Base-by-base conservation (phyloP, 805 yeast genomes). In the Cyberlindnera euphorbiiphila region DNA sequence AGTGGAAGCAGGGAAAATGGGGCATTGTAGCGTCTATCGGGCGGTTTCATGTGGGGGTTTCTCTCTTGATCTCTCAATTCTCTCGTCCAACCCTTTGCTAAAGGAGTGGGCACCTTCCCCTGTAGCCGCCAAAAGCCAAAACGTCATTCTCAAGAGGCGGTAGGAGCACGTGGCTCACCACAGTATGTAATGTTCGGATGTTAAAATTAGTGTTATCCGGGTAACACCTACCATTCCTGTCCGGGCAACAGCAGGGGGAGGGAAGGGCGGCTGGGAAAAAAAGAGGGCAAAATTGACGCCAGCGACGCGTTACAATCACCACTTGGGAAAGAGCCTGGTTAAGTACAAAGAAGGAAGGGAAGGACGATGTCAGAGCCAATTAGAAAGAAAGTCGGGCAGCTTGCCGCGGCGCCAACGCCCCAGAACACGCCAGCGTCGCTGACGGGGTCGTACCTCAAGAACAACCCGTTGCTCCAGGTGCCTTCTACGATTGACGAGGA, bases 401-500 rank as follows among this genome's bases (percentile, higher is more conserved):
- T 85, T 49, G 83, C 91, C 46, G 78, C 80, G 54, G 98, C 98
- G 6, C 98, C 98, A 30, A 93, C 98, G 1, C 98, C 98, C 5
- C 98, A 93, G 60, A 93, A 93, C 71, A 93, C 98, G 1, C 98
- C 98, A 12, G 85, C 98, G 4, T 79, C 91, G 24, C 85, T 82
- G 25, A 72, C 86, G 28, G 79, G 78, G 44, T 81, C 89, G 16
- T 85, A 79, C 57, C 66, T 87, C 60, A 78, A 74, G 57, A 71
- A 71, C 34, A 72, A 76, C 49, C 77, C 76, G 16, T 31, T 52
- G 34, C 41, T 81, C 38, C 31, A 37, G 13, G 67, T 79, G 34
- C 78, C 86, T 19, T 63, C 69, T 36, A 86, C 96, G 29, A 85
- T 85, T 56, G 73, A 71, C 47, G 96, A 88, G 59, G 53, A 55